phyloP scores from a whole-genome alignment of 805 yeast species.

The Tetrapisispora pingtungensis region DNA sequence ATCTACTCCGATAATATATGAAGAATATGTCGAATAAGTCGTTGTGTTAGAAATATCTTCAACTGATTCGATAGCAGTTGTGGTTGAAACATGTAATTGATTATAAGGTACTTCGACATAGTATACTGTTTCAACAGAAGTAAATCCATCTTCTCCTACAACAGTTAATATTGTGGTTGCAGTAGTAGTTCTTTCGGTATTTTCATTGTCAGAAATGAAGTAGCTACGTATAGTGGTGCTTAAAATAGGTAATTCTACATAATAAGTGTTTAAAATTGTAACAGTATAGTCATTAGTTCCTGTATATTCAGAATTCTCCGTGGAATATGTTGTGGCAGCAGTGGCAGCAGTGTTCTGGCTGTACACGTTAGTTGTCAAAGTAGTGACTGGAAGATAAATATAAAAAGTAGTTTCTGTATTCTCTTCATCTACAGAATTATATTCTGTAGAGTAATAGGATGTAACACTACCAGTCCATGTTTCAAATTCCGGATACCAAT shows the following conservation, averaged over 20 bases:
- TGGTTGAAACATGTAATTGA: not conserved
- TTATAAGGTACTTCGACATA: not conserved
- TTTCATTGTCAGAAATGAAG: not conserved
- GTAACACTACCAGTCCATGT: slow-evolving; percentile 1
- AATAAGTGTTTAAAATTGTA: not conserved
- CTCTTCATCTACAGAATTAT: not conserved
- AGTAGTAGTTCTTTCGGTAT: not conserved
- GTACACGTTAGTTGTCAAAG: not conserved
- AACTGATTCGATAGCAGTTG: not conserved
- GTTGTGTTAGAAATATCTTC: not conserved
- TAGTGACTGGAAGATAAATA: not conserved
- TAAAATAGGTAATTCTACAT: not conserved
- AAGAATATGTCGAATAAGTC: not conserved
- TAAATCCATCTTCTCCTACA: not conserved
- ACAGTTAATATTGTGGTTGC: not conserved
- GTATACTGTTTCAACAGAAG: not conserved
- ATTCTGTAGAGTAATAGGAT: not conserved
- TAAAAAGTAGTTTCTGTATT: not conserved
- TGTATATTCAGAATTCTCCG: not conserved
- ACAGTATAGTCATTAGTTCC: not conserved
- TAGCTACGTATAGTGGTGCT: not conserved
- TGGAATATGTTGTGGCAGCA: not conserved
- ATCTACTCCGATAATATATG: not conserved
- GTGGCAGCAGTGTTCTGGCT: not conserved
- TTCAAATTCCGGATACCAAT: not conserved